phyloP scores from a whole-genome alignment of 768 basidiomycete genomes.

The Pulveroboletus sp. region DNA sequence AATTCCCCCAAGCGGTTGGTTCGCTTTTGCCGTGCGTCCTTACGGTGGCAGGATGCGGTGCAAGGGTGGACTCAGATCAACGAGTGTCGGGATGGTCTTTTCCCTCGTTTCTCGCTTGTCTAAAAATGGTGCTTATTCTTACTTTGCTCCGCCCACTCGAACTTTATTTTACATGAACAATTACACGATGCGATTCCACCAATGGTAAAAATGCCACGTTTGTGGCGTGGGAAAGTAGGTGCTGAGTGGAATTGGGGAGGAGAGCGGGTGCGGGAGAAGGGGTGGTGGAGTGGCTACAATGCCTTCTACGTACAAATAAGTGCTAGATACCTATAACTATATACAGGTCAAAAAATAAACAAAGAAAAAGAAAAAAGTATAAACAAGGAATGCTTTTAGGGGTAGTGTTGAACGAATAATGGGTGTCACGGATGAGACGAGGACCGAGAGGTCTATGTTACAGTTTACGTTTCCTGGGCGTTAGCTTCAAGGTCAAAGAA shows the following conservation, averaged over 20 bases:
- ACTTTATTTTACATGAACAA: too few relatives aligned
- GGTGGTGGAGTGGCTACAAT: neutral
- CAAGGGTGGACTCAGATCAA: too few relatives aligned
- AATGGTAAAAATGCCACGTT: neutral
- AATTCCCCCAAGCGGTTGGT: too few relatives aligned
- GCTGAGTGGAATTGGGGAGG: too few relatives aligned
- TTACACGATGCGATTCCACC: too few relatives aligned
- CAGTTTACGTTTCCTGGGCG: slow-evolving; percentile 21
- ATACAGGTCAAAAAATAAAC: slow-evolving; percentile 19
- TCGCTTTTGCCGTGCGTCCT: too few relatives aligned
- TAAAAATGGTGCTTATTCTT: slow-evolving; percentile 7
- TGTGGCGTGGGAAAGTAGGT: slow-evolving; percentile 3
- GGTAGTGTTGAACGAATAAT: slow-evolving; percentile 12
- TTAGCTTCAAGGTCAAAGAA: slow-evolving; percentile 9
- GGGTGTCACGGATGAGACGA: slow-evolving; percentile 3
- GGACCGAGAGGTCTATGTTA: slow-evolving; percentile 13
- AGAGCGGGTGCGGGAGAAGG: neutral
- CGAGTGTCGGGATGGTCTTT: too few relatives aligned
- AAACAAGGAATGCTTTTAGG: slow-evolving; percentile 1
- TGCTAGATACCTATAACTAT: slow-evolving; percentile 33
- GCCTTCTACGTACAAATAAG: slow-evolving; percentile 12
- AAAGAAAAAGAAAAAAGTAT: neutral
- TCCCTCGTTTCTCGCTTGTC: neutral
- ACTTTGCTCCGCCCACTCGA: slow-evolving; percentile 12
- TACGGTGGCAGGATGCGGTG: too few relatives aligned